Base-by-base conservation (phyloP, 2,329 filamentous ascomycete genomes). In the Thelonectria blattea region DNA sequence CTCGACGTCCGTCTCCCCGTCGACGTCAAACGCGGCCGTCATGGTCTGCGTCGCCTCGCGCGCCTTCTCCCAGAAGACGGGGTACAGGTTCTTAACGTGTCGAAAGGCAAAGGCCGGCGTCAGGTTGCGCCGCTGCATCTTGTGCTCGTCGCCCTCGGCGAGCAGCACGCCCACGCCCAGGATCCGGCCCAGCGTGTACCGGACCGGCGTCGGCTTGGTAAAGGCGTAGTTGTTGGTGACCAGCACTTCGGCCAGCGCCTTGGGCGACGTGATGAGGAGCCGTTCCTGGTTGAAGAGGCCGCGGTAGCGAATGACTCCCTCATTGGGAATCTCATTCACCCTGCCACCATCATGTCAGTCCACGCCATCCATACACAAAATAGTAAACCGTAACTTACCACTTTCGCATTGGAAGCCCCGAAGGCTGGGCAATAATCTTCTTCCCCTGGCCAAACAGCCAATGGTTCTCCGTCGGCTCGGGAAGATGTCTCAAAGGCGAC, bases 131-230 rank as follows among this genome's bases (percentile, higher is more conserved):
- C 93, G 85, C 78, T 93, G 91, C 68, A 85, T 79, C 78, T 90
- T 95, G 75, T 97, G 94, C 70, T 93, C 91, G 12, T 96, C 91
- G n/a, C 93, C 93, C 75, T 97, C 93, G 2, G 92, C 91, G 11
- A 97, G 79, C 39, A 97, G 77, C 14, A 94, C 79, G 10, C 91
- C 91, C 12, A 88, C 77, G 10, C 92, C 90, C 12, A 94, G 80
- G 24, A 93, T 80, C 20, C 85, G 81, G 2, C 83, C 85, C 4
- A 94, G 77, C 1, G 82, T 81, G 45, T 76, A 76, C 34, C 85
- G 79, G 30, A 91, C 67, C 22, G 80, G 71, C 1, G 68, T 53
- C 0, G 89, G 89, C 71, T 92, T 92, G 46, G 81, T 71, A 65
- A 91, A 93, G 42, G 89, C 85, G 72, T 93, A 92, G 65, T 81